phyloP scores from a whole-genome alignment of 768 basidiomycete genomes.

The Pholiota conissans region DNA sequence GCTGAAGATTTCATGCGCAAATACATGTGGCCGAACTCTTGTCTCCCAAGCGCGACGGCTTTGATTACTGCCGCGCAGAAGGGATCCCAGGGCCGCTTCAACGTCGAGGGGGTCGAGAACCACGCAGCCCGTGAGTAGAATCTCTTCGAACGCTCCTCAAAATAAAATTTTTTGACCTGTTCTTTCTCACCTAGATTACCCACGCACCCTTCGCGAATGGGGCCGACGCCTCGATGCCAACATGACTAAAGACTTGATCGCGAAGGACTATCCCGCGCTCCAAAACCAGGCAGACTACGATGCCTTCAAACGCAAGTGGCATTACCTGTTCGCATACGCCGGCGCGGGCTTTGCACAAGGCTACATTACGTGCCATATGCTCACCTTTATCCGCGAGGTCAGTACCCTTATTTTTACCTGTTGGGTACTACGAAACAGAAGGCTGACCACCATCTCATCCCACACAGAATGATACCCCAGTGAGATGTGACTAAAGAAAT shows the following conservation, averaged over 20 bases:
- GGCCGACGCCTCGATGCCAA: conserved; percentile 71
- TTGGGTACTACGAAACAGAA: not conserved
- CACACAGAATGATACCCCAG: conserved; percentile 49
- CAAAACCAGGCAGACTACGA: conserved; percentile 57
- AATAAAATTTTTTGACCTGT: not conserved
- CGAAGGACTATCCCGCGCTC: conserved; percentile 61
- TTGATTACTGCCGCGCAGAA: conserved; percentile 71
- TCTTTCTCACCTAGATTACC: conserved; percentile 55
- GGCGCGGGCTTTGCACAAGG: conserved; percentile 79
- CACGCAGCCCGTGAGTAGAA: conserved; percentile 67
- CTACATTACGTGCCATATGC: conserved; percentile 83
- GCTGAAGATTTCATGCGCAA: conserved; percentile 85
- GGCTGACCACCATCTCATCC: not conserved
- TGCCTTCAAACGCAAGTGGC: conserved; percentile 80
- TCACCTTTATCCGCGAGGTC: conserved; percentile 69
- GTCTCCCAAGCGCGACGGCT: conserved; percentile 84
- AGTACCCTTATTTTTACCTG: conserved; percentile 25
- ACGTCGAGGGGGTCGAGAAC: conserved; percentile 83
- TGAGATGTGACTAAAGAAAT: conserved; percentile 52
- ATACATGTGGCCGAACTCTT: conserved; percentile 90
- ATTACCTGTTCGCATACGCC: conserved; percentile 81
- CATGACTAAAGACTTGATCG: conserved; percentile 55
- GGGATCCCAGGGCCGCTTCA: conserved; percentile 73
- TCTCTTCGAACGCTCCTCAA: not conserved
- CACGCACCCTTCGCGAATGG: conserved; percentile 93